Conservation (phyloP, 2,329 filamentous ascomycete species). For the Calonectria multiphialidica region DNA sequence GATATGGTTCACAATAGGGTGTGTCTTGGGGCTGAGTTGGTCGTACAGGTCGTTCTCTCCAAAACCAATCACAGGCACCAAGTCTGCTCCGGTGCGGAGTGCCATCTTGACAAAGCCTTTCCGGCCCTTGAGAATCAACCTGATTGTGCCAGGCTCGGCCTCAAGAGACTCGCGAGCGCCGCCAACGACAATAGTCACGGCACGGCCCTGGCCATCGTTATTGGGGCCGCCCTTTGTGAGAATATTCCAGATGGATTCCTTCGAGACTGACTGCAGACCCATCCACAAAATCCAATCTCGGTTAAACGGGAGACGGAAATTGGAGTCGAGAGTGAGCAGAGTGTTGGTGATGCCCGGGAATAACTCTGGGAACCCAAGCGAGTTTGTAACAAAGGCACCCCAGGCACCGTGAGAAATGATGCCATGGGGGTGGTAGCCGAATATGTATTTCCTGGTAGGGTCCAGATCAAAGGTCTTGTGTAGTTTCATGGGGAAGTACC, state of each 20-base stretch:
- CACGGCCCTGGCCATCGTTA: constrained; percentile 89
- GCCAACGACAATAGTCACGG: constrained; percentile 94
- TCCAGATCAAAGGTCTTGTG: constrained; percentile 87
- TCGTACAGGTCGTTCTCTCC: constrained; percentile 98
- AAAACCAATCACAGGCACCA: constrained; percentile 92
- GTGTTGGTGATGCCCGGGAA: constrained; percentile 98
- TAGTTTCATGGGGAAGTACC: constrained; percentile 90
- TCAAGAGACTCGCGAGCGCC: constrained; percentile 94
- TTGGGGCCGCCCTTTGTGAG: constrained; percentile 84
- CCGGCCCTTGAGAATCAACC: constrained; percentile 83
- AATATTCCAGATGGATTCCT: constrained; percentile 91
- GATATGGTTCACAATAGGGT: constrained; percentile 82
- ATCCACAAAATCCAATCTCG: constrained; percentile 93
- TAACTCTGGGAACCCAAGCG: constrained; percentile 85
- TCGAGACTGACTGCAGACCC: constrained; percentile 89
- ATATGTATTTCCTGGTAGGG: constrained; percentile 90
- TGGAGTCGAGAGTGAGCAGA: constrained; percentile 91
- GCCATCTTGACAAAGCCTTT: constrained; percentile 97
- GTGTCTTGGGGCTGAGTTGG: constrained; percentile 81
- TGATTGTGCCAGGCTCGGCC: constrained; percentile 81
- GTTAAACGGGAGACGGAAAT: constrained; percentile 94
- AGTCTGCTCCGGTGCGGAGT: constrained; percentile 89
- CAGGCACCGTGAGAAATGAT: constrained; percentile 98
- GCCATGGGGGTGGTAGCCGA: constrained; percentile 96
- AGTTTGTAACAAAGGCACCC: constrained; percentile 90